phyloP scores from a whole-genome alignment of 2,329 filamentous ascomycete species.

The Claviceps sp. region DNA sequence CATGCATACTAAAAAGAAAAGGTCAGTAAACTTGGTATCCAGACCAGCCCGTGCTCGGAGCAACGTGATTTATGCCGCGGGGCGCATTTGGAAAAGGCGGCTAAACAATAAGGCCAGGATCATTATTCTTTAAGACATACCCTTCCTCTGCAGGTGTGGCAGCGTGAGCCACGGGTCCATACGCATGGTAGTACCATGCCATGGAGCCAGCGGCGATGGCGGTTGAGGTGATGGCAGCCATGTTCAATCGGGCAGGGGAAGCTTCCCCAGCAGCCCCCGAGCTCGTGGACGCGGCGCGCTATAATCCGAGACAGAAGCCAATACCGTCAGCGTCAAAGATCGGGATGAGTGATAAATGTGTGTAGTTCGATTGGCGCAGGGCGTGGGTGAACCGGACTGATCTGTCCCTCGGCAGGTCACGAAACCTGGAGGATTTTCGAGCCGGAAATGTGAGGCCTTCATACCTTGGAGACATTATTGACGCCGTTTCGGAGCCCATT shows the following conservation, averaged over 20 bases:
- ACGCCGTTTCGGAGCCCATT: constrained; percentile 63
- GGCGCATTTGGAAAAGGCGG: neutral
- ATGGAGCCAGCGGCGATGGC: constrained; percentile 76
- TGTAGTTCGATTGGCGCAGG: constrained; percentile 16
- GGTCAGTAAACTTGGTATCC: constrained; percentile 16
- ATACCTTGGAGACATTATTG: constrained; percentile 61
- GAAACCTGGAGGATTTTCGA: neutral
- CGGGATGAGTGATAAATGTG: constrained; percentile 8
- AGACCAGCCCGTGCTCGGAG: constrained; percentile 5
- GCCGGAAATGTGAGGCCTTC: constrained; percentile 21
- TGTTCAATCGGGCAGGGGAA: constrained; percentile 69
- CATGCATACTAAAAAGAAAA: constrained; percentile 56
- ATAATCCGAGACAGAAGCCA: constrained; percentile 4
- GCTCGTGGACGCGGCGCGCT: constrained; percentile 60
- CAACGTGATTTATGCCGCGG: constrained; percentile 21
- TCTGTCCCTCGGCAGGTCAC: constrained; percentile 15
- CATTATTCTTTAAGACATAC: constrained; percentile 45
- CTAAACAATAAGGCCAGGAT: neutral
- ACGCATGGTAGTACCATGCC: constrained; percentile 96
- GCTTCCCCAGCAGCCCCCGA: constrained; percentile 56
- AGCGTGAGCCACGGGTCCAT: constrained; percentile 75
- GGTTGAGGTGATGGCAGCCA: constrained; percentile 76
- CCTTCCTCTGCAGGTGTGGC: constrained; percentile 94
- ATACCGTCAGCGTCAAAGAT: constrained; percentile 25
- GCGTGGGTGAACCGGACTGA: constrained; percentile 10